phyloP scores from a whole-genome alignment of 148 eudicot species.

The Fagopyrum esculentum region DNA sequence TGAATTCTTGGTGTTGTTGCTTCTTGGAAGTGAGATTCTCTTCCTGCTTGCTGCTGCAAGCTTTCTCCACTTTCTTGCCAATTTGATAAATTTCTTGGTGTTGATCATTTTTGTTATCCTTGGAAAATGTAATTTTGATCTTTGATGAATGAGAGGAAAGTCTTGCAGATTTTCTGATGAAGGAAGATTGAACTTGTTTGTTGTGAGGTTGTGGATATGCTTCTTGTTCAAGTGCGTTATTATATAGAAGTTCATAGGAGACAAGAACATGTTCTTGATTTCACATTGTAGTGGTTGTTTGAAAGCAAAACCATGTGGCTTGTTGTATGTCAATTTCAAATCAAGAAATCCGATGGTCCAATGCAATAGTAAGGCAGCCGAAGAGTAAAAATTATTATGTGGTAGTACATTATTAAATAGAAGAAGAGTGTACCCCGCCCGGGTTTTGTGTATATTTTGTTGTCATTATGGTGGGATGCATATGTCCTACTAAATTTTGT shows the following conservation, averaged over 20 bases:
- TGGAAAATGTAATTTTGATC: too few relatives aligned
- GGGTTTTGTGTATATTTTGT: too few relatives aligned
- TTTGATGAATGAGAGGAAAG: too few relatives aligned
- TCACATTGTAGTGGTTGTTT: background rate
- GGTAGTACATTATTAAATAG: too few relatives aligned
- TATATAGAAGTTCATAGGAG: background rate
- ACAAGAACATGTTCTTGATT: background rate
- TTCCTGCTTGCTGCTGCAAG: constrained; percentile 1
- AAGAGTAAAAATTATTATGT: too few relatives aligned
- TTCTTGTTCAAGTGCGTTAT: background rate
- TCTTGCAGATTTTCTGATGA: background rate
- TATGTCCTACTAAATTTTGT: too few relatives aligned
- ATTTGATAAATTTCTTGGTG: constrained; percentile 4
- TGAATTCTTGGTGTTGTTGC: background rate
- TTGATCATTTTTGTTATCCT: constrained; percentile 8
- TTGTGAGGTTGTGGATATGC: background rate
- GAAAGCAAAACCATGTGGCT: background rate
- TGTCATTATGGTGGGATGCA: too few relatives aligned
- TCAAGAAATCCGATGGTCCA: too few relatives aligned
- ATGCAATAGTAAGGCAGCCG: too few relatives aligned
- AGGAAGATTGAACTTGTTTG: background rate
- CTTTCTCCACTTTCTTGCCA: background rate
- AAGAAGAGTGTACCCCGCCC: too few relatives aligned
- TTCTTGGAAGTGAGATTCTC: background rate
- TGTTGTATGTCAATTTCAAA: background rate